These are phyloP conservation scores for Trichoderma pleuroti DNA, from an alignment of 2,329 filamentous ascomycete species.

Conservation along the genomic window DNA sequence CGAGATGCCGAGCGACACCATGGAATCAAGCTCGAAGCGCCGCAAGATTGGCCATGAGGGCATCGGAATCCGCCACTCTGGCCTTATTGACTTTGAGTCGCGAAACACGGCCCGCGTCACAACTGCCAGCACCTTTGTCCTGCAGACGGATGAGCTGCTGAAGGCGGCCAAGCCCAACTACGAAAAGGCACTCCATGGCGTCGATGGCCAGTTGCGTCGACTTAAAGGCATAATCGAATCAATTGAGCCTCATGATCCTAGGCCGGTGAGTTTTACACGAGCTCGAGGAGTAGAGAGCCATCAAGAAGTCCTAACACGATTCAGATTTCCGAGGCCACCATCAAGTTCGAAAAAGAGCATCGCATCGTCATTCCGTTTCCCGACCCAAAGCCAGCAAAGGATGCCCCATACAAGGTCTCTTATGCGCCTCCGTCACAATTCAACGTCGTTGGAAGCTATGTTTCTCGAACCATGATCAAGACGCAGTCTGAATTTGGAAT, in stretches of 20 bases:
- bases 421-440: slow-evolving; percentile 73
- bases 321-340: slow-evolving; percentile 65
- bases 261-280: slow-evolving; percentile 42
- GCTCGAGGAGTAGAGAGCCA: background rate
- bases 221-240: slow-evolving; percentile 53
- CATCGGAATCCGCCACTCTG: slow-evolving; percentile 33
- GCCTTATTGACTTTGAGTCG: slow-evolving; percentile 41
- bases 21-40: slow-evolving; percentile 48
- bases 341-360: slow-evolving; percentile 63
- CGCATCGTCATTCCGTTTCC: slow-evolving; percentile 79
- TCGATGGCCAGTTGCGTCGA: slow-evolving; percentile 48
- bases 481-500: slow-evolving; percentile 57
- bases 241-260: slow-evolving; percentile 46
- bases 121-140: slow-evolving; percentile 52
- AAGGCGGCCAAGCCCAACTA: slow-evolving; percentile 54
- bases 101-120: slow-evolving; percentile 40
- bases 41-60: slow-evolving; percentile 45
- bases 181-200: slow-evolving; percentile 43
- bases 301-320: background rate
- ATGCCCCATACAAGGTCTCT: slow-evolving; percentile 76
- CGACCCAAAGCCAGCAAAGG: slow-evolving; percentile 68
- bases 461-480: slow-evolving; percentile 69
- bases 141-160: slow-evolving; percentile 59
- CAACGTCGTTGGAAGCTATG: slow-evolving; percentile 87
- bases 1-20: slow-evolving; percentile 24